These are phyloP conservation scores for Tuber melanosporum DNA, from an alignment of 495 filamentous ascomycete species.

Conservation along the genomic window DNA sequence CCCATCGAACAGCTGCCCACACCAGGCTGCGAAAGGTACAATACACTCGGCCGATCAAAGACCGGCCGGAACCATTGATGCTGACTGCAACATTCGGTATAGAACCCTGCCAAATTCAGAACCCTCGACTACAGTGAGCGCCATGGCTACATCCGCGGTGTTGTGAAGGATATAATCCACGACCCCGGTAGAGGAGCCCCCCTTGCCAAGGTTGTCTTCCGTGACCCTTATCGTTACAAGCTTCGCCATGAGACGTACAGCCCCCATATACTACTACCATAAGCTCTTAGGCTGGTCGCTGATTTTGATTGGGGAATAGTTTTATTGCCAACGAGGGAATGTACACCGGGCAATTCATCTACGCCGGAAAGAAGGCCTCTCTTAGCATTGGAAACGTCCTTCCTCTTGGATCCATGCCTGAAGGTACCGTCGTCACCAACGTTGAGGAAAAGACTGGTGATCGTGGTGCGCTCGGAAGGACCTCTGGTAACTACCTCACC, in stretches of 20 bases:
- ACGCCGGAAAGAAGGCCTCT: slow-evolving; percentile 95
- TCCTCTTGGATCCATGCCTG: slow-evolving; percentile 83
- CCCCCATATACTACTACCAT: slow-evolving; percentile 16
- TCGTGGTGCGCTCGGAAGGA: slow-evolving; percentile 88
- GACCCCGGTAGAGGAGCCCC: slow-evolving; percentile 97
- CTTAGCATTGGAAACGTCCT: slow-evolving; percentile 96
- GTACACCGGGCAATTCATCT: slow-evolving; percentile 99
- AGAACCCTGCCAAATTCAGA: slow-evolving; percentile 77
- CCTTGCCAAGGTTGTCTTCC: slow-evolving; percentile 92
- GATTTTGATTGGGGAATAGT: slow-evolving; percentile 27
- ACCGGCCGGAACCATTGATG: neutral
- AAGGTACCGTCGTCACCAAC: slow-evolving; percentile 97
- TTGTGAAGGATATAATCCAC: slow-evolving; percentile 99
- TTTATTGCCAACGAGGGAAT: slow-evolving; percentile 99
- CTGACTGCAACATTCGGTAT: slow-evolving; percentile 42
- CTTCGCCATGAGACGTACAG: slow-evolving; percentile 70
- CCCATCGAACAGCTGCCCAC: slow-evolving; percentile 56
- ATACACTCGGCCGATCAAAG: neutral
- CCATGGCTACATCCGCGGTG: slow-evolving; percentile 92
- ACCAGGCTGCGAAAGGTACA: slow-evolving; percentile 83
- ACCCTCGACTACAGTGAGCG: slow-evolving; percentile 90
- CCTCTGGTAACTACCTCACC: slow-evolving; percentile 98
- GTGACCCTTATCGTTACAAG: slow-evolving; percentile 85
- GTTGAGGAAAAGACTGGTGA: slow-evolving; percentile 99
- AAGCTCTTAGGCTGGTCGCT: neutral